Conservation (phyloP, 331 rosid genomes). For the Malus hybrid region DNA sequence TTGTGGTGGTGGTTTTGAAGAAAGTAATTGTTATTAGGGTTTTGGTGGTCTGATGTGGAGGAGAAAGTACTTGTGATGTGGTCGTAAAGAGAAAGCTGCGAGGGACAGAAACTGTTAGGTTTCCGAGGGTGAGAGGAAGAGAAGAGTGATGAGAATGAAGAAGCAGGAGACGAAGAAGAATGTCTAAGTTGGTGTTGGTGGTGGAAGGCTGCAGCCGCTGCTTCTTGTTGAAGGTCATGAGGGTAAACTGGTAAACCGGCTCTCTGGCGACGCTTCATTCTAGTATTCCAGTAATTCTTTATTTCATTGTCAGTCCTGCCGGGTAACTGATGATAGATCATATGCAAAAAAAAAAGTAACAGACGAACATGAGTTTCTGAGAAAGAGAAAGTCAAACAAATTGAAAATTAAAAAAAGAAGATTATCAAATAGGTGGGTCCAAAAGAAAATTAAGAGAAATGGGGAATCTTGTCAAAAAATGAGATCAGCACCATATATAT, state of each 20-base stretch:
- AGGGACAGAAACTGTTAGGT: background rate
- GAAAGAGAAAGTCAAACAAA: background rate
- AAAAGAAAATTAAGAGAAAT: background rate
- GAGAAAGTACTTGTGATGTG: background rate
- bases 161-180: constrained; percentile 2
- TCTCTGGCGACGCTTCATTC: constrained; percentile 53
- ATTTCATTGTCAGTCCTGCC: constrained; percentile 93
- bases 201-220: constrained; percentile 24
- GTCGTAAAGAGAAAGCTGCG: constrained; percentile 6
- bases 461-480: constrained; percentile 8
- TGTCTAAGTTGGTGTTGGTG: constrained; percentile 20
- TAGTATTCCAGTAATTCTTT: constrained; percentile 75
- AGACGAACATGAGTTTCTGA: background rate
- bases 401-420: background rate
- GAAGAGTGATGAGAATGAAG: constrained; percentile 8
- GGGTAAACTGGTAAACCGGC: constrained; percentile 65
- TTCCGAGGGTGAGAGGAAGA: constrained; percentile 25
- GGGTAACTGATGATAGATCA: constrained; percentile 39
- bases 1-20: background rate
- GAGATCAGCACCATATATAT: constrained; percentile 8
- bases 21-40: background rate
- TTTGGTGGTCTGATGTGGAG: background rate
- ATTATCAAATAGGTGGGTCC: background rate
- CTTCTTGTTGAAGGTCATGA: constrained; percentile 30
- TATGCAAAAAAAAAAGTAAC: background rate